Conservation (phyloP, 139 green algal genomes). For the Trebouxia sp. region DNA sequence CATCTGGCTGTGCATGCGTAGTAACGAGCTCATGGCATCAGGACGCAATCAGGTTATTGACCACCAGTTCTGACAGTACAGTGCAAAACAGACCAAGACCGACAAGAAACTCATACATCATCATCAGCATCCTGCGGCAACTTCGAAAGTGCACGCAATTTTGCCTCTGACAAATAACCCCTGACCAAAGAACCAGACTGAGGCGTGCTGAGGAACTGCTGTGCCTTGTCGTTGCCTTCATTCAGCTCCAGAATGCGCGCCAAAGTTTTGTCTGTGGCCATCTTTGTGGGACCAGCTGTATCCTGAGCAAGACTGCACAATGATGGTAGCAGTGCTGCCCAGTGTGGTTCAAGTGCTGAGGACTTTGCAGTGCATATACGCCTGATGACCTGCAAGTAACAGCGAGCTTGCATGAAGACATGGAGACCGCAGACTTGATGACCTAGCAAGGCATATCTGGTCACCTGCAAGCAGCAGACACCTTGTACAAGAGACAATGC, state of each 20-base stretch:
- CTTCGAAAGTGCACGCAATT: constrained; percentile 60
- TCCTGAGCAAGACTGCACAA: constrained; percentile 54
- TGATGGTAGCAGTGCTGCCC: constrained; percentile 60
- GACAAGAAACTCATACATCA: constrained; percentile 31
- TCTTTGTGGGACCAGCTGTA: constrained; percentile 48
- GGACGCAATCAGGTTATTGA: too few relatives aligned
- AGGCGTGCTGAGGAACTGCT: constrained; percentile 51
- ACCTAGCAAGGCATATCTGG: too few relatives aligned
- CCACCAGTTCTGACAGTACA: too few relatives aligned
- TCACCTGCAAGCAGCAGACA: too few relatives aligned
- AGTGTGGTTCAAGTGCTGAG: constrained; percentile 54
- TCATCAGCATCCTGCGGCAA: constrained; percentile 56
- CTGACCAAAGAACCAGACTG: constrained; percentile 46
- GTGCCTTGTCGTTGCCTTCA: constrained; percentile 40
- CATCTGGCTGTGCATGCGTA: too few relatives aligned
- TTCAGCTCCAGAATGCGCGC: constrained; percentile 50
- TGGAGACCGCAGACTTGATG: too few relatives aligned
- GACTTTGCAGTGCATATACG: constrained; percentile 38
- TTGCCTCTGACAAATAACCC: constrained; percentile 62
- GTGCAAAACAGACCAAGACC: too few relatives aligned
- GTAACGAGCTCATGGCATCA: too few relatives aligned
- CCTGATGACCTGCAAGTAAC: constrained; percentile 45
- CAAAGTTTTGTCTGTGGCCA: constrained; percentile 59
- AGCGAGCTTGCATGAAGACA: neutral
- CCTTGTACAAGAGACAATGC: too few relatives aligned